Evolutionary conservation across 148 eudicot species (phyloP), one percentile per base, ranked within the genome.

Genomic region (Camellia granthamiana): DNA sequence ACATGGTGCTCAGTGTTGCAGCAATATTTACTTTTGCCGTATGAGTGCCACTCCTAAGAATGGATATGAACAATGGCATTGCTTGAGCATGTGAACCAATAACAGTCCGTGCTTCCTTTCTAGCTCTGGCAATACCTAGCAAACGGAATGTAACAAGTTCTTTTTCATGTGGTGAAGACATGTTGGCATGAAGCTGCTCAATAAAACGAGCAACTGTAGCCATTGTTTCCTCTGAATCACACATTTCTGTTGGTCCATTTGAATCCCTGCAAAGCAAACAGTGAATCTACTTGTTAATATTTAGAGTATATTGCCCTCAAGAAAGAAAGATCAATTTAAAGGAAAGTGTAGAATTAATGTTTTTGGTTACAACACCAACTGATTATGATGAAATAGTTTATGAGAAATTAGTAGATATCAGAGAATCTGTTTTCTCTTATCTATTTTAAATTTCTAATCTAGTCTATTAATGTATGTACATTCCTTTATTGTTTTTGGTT

Each of bases 81-180:
- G 94, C 97, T 80, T 90, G 94, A 67, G 84, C 87, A 84, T 93
- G 93, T 68, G 94, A 90, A 83, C 94, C 94, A 58, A 93, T 88
- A 72, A 93, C 88, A 69, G 79, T 60, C 77, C 90, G 87, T 44
- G 86, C 91, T 78, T 88, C 93, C 85, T 89, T 91, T 78, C 84
- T 86, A 52, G 86, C 79, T 87, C 79, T 85, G 66, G 88, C 90
- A 71, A 93, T 87, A 72, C 88, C 88, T 14, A 90, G 89, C 82
- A 93, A 86, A 61, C 88, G 88, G 23, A 90, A 83, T 30, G 97
- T 91, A 80, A 84, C 84, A 83, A 93, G 91, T 77, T 93, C 97
- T 80, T 89, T 93, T 79, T 93, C 95, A 69, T 80, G 87, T 41
- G 91, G 88, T 64, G 95, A 91, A 78, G 97, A 90, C 74, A 77